Percentiles rank a stretch among this genome's conserved stretches.
phyloP scores from a whole-genome alignment of 352 stramenopile genomes.

The Globisporangium paddicum region DNA sequence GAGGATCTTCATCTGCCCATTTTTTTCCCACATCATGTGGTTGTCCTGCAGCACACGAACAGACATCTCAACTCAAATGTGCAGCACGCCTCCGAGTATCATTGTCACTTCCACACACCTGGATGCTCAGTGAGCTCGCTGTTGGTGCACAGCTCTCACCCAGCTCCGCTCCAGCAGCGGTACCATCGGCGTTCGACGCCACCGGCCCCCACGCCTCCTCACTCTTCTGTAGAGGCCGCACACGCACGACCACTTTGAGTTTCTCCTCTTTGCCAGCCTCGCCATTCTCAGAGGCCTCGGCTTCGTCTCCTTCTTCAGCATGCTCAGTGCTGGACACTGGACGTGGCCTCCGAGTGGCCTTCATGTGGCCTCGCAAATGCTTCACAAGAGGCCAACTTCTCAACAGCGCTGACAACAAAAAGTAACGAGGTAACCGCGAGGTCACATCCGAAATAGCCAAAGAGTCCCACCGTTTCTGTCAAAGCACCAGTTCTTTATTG shows the following conservation, averaged over 20 bases:
- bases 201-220: constrained; percentile 34
- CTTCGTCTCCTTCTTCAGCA: neutral
- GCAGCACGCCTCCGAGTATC: no score
- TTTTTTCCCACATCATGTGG: constrained; percentile 60
- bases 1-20: constrained; percentile 53
- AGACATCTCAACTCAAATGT: no score
- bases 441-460: neutral
- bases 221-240: constrained; percentile 44
- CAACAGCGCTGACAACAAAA: neutral
- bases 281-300: neutral
- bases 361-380: neutral
- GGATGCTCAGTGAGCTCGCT: constrained; percentile 24
- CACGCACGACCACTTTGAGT: constrained; percentile 58
- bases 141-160: neutral
- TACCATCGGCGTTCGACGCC: neutral
- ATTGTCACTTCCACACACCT: constrained; percentile 16
- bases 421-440: neutral
- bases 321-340: neutral
- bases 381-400: neutral
- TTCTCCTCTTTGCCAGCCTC: constrained; percentile 31
- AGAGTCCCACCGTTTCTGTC: neutral
- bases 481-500: neutral
- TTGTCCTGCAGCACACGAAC: constrained; percentile 23
- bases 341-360: constrained; percentile 3
- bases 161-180: neutral